phyloP scores from a whole-genome alignment of 768 basidiomycete genomes.

The Omphalotus guepiniiformis region DNA sequence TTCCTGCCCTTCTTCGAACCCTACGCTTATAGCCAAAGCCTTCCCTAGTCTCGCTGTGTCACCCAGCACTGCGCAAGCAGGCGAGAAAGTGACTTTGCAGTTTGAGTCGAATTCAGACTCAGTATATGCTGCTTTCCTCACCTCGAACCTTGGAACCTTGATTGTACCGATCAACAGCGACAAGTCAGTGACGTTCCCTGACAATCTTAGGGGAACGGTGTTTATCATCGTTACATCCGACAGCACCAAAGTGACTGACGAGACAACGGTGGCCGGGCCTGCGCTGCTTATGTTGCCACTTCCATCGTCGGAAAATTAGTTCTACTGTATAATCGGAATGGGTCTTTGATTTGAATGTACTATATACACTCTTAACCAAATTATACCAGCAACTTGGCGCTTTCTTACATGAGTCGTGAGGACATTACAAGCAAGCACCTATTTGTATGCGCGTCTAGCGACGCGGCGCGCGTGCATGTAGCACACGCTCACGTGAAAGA shows the following conservation, averaged over 20 bases:
- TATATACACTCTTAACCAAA: too few species aligned
- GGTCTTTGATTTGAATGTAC: too few species aligned
- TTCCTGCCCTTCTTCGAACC: constrained; percentile 45
- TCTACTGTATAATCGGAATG: too few species aligned
- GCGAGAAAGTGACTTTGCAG: constrained; percentile 18
- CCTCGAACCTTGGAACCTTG: constrained; percentile 26
- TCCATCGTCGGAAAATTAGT: too few species aligned
- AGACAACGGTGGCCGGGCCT: constrained; percentile 38
- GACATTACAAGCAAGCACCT: too few species aligned
- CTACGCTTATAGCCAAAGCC: constrained; percentile 41
- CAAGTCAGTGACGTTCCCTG: constrained; percentile 20
- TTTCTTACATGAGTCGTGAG: too few species aligned
- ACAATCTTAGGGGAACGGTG: constrained; percentile 24
- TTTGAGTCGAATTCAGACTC: not conserved
- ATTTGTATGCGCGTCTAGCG: too few species aligned
- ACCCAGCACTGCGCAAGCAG: constrained; percentile 24
- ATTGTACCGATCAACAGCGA: constrained; percentile 24
- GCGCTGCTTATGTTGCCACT: constrained; percentile 12
- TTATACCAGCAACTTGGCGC: too few species aligned
- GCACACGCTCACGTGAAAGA: too few species aligned
- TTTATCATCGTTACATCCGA: constrained; percentile 30
- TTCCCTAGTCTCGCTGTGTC: constrained; percentile 39
- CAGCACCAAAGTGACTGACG: constrained; percentile 26
- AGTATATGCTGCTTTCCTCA: constrained; percentile 27
- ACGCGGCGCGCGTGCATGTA: too few species aligned